Percentiles rank a stretch among this genome's conserved stretches.
These are phyloP conservation scores for Rhizophagus prolifer DNA, from an alignment of 192 early-diverging fungal species.

Conservation along the genomic window DNA sequence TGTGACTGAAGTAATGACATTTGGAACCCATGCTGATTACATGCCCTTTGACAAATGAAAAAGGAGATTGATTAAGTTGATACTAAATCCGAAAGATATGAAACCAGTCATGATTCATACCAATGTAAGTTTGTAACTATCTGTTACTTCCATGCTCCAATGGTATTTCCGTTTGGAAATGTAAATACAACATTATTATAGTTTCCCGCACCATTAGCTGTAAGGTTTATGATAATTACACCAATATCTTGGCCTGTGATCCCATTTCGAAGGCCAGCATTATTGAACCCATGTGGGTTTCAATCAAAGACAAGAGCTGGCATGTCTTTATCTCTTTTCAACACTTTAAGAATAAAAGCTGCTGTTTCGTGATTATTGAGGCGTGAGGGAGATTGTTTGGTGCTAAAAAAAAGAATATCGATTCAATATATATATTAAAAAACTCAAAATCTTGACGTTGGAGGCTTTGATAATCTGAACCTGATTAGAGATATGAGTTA, in stretches of 20 bases:
- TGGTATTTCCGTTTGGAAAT: background rate
- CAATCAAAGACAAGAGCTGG: slow-evolving; percentile 1
- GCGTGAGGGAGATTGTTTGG: background rate
- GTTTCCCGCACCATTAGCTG: slow-evolving; percentile 7
- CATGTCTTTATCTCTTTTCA: slow-evolving; percentile 23
- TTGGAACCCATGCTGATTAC: slow-evolving; percentile 5
- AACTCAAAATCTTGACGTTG: too few relatives aligned
- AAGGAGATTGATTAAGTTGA: background rate
- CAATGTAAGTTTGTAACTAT: slow-evolving; percentile 7
- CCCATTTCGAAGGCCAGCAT: slow-evolving; percentile 20
- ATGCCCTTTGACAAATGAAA: slow-evolving; percentile 9
- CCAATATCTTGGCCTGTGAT: slow-evolving; percentile 7
- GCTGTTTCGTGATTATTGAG: background rate
- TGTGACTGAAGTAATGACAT: background rate
- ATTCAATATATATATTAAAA: too few relatives aligned
- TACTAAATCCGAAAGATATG: slow-evolving; percentile 9
- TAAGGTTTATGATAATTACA: slow-evolving; percentile 21
- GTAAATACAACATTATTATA: slow-evolving; percentile 21
- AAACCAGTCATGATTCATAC: slow-evolving; percentile 17
- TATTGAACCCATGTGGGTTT: slow-evolving; percentile 7
- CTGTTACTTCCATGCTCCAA: background rate
- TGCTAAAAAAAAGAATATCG: background rate
- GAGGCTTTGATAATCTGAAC: too few relatives aligned
- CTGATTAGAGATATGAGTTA: too few relatives aligned
- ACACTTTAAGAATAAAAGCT: slow-evolving; percentile 7